Conservation (phyloP, 768 basidiomycete species). For the Leucocoprinus sp. region DNA sequence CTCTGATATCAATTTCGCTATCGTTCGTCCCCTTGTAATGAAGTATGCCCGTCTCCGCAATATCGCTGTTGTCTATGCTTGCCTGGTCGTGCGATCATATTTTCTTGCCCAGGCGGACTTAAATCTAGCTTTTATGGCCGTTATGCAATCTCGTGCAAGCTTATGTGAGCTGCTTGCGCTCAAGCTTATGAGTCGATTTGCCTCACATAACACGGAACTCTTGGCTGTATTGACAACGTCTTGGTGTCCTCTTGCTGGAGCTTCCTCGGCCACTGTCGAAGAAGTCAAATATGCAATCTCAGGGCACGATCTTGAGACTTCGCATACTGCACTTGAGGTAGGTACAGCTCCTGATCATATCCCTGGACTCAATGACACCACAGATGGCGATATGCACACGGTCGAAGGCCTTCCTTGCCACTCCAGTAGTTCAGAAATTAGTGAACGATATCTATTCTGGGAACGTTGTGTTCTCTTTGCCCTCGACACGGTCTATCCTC, state of each 20-base stretch:
- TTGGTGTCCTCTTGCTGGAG: slow-evolving; percentile 83
- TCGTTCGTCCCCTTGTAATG: slow-evolving; percentile 68
- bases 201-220: slow-evolving; percentile 67
- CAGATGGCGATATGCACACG: slow-evolving; percentile 86
- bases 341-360: slow-evolving; percentile 17
- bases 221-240: slow-evolving; percentile 70
- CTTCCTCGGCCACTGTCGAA: slow-evolving; percentile 54
- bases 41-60: slow-evolving; percentile 76
- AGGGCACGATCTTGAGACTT: slow-evolving; percentile 52
- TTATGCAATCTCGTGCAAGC: slow-evolving; percentile 60
- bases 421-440: slow-evolving; percentile 78
- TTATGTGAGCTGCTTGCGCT: slow-evolving; percentile 86
- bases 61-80: slow-evolving; percentile 66
- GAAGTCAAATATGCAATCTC: slow-evolving; percentile 54
- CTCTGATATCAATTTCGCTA: slow-evolving; percentile 72
- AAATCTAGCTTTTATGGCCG: slow-evolving; percentile 69
- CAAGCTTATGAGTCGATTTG: slow-evolving; percentile 74
- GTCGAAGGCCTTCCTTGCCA: slow-evolving; percentile 77
- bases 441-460: slow-evolving; percentile 84
- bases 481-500: slow-evolving; percentile 64
- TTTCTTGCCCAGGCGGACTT: slow-evolving; percentile 62
- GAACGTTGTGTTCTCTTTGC: slow-evolving; percentile 58
- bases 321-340: slow-evolving; percentile 83
- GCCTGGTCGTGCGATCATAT: slow-evolving; percentile 70
- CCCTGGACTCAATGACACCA: not conserved